Evolutionary conservation across 2,329 filamentous ascomycete species (phyloP).

Genomic region (Tolypocladium cylindrosporum): DNA sequence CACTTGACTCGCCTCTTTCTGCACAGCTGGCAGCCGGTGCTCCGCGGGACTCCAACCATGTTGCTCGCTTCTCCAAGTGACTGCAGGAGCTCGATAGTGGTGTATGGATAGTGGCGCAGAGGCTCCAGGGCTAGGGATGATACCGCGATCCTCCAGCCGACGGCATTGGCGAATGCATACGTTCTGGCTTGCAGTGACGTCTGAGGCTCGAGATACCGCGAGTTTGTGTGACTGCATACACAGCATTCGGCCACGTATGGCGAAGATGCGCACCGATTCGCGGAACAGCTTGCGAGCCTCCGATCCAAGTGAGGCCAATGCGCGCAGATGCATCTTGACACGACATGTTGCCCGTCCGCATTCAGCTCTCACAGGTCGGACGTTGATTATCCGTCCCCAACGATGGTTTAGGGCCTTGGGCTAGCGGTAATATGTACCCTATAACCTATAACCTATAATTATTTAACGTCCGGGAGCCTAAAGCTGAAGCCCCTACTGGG

Average conservation of each 20-base stretch:
- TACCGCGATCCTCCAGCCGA: background rate
- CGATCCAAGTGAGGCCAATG: background rate
- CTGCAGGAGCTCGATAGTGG: background rate
- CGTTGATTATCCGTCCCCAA: background rate
- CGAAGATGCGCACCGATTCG: background rate
- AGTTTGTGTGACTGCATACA: too few species aligned
- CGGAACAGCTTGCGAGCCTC: background rate
- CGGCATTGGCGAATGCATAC: background rate
- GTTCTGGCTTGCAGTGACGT: background rate
- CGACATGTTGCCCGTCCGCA: background rate
- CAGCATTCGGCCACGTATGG: background rate
- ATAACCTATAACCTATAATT: too few species aligned
- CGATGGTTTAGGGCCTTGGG: background rate
- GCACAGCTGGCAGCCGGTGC: conserved; percentile 27
- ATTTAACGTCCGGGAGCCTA: too few species aligned
- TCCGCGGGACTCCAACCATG: conserved; percentile 29
- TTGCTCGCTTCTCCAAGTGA: conserved; percentile 2
- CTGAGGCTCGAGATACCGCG: too few species aligned
- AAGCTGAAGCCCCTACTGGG: too few species aligned
- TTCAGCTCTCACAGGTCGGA: background rate
- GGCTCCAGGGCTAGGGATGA: background rate
- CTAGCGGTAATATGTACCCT: too few species aligned
- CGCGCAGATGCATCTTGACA: background rate
- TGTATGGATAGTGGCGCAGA: background rate
- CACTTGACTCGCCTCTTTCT: conserved; percentile 33